phyloP scores from a whole-genome alignment of 257 asterid genomes.

The Rehmannia glutinosa region DNA sequence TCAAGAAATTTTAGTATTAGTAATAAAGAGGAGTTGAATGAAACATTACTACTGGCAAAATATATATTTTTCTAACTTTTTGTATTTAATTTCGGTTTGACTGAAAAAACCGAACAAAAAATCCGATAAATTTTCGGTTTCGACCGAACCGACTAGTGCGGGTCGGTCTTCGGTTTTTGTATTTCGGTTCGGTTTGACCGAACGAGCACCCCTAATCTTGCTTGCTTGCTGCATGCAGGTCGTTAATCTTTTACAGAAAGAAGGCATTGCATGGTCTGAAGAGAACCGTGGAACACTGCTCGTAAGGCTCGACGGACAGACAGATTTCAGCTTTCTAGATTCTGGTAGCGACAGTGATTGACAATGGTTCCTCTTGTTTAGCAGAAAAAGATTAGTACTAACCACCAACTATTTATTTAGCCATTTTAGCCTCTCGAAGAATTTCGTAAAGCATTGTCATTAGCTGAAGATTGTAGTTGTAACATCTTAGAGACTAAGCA shows the following conservation, averaged over 20 bases:
- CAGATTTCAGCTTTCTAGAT: slow-evolving; percentile 62
- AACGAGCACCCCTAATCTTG: too few relatives aligned
- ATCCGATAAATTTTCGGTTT: too few relatives aligned
- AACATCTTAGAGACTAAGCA: slow-evolving; percentile 20
- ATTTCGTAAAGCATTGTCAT: background rate
- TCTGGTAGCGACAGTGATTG: slow-evolving; percentile 55
- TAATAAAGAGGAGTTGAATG: too few relatives aligned
- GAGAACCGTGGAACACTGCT: slow-evolving; percentile 80
- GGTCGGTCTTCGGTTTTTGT: too few relatives aligned
- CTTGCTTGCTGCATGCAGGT: slow-evolving; percentile 48
- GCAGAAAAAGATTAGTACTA: background rate
- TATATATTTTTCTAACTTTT: too few relatives aligned
- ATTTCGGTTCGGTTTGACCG: too few relatives aligned
- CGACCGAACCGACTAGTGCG: too few relatives aligned
- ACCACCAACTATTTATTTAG: too few relatives aligned
- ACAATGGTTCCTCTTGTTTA: slow-evolving; percentile 16
- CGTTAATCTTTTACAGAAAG: slow-evolving; percentile 47
- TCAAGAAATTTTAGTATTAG: too few relatives aligned
- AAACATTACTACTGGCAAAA: too few relatives aligned
- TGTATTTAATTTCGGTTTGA: too few relatives aligned
- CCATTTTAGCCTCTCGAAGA: slow-evolving; percentile 4
- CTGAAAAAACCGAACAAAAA: too few relatives aligned
- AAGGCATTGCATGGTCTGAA: slow-evolving; percentile 68
- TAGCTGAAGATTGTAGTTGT: background rate
- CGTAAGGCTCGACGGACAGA: slow-evolving; percentile 57